phyloP scores from a whole-genome alignment of 257 asterid species.

The Rauvolfia tetraphylla region DNA sequence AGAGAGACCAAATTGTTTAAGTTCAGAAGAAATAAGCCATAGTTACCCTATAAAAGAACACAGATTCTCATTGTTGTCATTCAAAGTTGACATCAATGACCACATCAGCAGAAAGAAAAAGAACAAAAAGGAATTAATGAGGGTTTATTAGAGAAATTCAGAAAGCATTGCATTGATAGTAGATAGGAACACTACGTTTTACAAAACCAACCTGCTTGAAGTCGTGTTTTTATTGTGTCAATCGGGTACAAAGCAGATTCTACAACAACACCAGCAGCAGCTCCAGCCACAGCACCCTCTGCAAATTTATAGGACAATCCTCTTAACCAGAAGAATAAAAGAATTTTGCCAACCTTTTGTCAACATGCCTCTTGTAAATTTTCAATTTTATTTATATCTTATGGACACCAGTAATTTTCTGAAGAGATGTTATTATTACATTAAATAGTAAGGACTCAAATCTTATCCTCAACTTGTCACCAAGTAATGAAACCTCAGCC shows the following conservation, averaged over 20 bases:
- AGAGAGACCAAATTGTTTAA: slow-evolving; percentile 3
- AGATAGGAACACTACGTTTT: neutral
- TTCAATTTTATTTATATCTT: neutral
- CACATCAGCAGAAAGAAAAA: slow-evolving; percentile 1
- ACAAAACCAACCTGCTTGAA: slow-evolving; percentile 52
- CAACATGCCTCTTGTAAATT: neutral
- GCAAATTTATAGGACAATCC: slow-evolving; percentile 19
- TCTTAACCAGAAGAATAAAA: neutral
- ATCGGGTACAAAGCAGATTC: slow-evolving; percentile 64
- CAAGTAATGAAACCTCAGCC: neutral
- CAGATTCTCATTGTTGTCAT: neutral
- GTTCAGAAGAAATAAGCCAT: neutral
- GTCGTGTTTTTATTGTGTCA: slow-evolving; percentile 71
- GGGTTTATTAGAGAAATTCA: neutral
- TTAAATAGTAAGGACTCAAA: neutral
- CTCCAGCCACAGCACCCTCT: slow-evolving; percentile 74
- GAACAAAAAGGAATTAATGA: neutral
- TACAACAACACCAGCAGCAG: slow-evolving; percentile 63
- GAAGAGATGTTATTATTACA: neutral
- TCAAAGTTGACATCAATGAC: neutral
- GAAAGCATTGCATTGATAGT: neutral
- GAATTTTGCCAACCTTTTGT: neutral
- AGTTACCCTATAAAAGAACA: neutral
- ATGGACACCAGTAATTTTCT: neutral
- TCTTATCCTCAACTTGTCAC: neutral